A percentile compares a stretch with the other conserved stretches of the same genome.
These are phyloP conservation scores for Malus fusca DNA, from an alignment of 306 rosid genomes.

Conservation along the genomic window DNA sequence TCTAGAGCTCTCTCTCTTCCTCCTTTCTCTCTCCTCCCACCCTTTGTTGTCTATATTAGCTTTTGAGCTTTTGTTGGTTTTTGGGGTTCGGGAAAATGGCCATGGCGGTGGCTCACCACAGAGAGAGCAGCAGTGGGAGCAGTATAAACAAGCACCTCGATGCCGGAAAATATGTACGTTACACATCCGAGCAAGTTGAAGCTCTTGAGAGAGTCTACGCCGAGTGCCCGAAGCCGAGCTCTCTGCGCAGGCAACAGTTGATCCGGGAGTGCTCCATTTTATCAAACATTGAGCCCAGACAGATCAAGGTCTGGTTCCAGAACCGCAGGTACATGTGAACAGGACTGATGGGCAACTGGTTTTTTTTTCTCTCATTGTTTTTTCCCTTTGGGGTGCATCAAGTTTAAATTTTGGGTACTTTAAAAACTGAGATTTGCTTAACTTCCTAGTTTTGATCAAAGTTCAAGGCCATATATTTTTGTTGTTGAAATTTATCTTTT, in stretches of 20 bases:
- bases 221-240: conserved; percentile 96
- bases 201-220: conserved; percentile 88
- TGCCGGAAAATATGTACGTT: conserved; percentile 83
- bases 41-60: not conserved
- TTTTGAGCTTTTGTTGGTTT: not conserved
- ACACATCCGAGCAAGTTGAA: conserved; percentile 90
- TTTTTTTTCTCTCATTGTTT: not conserved
- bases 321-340: conserved; percentile 56
- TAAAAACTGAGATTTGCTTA: not conserved
- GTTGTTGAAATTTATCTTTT: not conserved
- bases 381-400: not conserved
- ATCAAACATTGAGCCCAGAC: conserved; percentile 86
- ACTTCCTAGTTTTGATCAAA: not conserved
- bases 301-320: conserved; percentile 99
- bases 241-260: conserved; percentile 81
- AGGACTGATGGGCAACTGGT: not conserved
- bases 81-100: conserved; percentile 48
- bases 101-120: conserved; percentile 74
- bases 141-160: conserved; percentile 75
- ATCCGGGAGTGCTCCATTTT: conserved; percentile 94
- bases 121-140: conserved; percentile 82
- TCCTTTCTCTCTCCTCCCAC: not conserved
- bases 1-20: not conserved
- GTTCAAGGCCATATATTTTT: not conserved
- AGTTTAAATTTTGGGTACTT: not conserved